Evolutionary conservation across 805 yeast genomes (phyloP).

Genomic region (Wickerhamiella vanderwaltii): DNA sequence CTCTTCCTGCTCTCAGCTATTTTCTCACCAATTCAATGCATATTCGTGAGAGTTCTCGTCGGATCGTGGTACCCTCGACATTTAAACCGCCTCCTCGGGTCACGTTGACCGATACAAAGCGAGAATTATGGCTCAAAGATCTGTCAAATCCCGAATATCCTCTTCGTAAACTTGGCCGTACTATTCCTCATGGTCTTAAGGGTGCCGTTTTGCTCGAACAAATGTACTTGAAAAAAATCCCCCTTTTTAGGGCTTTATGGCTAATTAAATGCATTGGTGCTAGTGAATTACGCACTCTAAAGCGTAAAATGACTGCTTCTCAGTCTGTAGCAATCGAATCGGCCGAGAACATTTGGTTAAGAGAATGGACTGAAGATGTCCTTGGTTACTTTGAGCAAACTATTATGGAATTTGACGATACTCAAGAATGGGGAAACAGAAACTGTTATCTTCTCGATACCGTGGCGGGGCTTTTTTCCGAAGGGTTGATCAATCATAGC

Average conservation of each 20-base stretch:
- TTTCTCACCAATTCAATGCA: conserved; percentile 39
- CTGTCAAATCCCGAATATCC: conserved; percentile 59
- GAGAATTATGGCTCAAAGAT: conserved; percentile 76
- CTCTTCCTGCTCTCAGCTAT: conserved; percentile 38
- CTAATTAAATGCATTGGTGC: conserved; percentile 76
- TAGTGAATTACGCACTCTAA: conserved; percentile 54
- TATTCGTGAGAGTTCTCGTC: conserved; percentile 35
- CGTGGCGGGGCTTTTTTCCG: conserved; percentile 53
- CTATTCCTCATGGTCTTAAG: conserved; percentile 83
- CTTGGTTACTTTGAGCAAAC: conserved; percentile 44
- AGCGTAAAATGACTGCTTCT: conserved; percentile 33
- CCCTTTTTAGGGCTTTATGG: conserved; percentile 81
- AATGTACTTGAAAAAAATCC: conserved; percentile 53
- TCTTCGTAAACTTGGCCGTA: conserved; percentile 53
- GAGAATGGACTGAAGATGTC: conserved; percentile 85
- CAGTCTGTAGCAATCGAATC: conserved; percentile 9
- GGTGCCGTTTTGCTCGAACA: conserved; percentile 63
- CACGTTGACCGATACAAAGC: conserved; percentile 74
- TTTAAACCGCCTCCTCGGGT: conserved; percentile 82
- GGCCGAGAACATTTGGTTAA: conserved; percentile 51
- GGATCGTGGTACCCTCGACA: conserved; percentile 38
- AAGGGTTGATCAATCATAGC: conserved; percentile 50
- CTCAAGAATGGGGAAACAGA: conserved; percentile 34
- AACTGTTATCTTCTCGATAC: conserved; percentile 51
- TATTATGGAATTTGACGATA: conserved; percentile 33